A percentile compares a stretch with the other conserved stretches of the same genome.
These are phyloP conservation scores for Fusarium nodosum DNA, from an alignment of 2,329 filamentous ascomycete species.

Conservation along the genomic window DNA sequence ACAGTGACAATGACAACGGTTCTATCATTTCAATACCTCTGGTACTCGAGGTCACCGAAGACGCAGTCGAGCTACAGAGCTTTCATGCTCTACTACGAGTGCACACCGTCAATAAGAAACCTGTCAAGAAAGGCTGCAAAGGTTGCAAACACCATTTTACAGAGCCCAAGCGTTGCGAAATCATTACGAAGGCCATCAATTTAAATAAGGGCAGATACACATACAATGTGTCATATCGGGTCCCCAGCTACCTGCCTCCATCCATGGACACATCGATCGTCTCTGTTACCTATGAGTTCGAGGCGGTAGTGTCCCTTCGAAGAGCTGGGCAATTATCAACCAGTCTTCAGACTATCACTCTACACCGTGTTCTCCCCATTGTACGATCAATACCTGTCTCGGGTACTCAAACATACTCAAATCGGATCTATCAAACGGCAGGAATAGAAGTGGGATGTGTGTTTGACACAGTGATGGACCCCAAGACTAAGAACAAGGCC, in stretches of 20 bases:
- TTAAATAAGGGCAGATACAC: conserved; percentile 43
- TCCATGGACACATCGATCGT: conserved; percentile 80
- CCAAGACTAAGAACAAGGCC: conserved; percentile 76
- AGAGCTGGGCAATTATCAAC: conserved; percentile 60
- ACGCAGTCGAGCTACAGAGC: conserved; percentile 14
- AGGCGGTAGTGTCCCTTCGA: conserved; percentile 72
- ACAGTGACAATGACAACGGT: background rate
- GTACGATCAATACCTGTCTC: conserved; percentile 80
- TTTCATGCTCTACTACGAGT: conserved; percentile 19
- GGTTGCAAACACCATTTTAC: conserved; percentile 33
- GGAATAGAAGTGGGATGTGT: conserved; percentile 87
- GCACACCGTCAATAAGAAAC: conserved; percentile 23
- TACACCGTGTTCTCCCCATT: conserved; percentile 76
- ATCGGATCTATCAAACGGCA: conserved; percentile 82
- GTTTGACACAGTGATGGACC: conserved; percentile 83
- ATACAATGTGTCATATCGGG: conserved; percentile 88
- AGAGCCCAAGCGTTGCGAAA: conserved; percentile 34
- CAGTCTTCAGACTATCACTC: conserved; percentile 64
- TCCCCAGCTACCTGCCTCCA: conserved; percentile 85
- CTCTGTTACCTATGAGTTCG: conserved; percentile 82
- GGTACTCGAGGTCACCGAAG: conserved; percentile 1
- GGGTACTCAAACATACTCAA: conserved; percentile 81
- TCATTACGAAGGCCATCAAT: conserved; percentile 5
- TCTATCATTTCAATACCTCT: conserved; percentile 25
- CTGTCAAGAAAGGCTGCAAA: conserved; percentile 32